These are phyloP conservation scores for Lecanicillium sp. DNA, from an alignment of 2,329 filamentous ascomycete species.

Conservation along the genomic window DNA sequence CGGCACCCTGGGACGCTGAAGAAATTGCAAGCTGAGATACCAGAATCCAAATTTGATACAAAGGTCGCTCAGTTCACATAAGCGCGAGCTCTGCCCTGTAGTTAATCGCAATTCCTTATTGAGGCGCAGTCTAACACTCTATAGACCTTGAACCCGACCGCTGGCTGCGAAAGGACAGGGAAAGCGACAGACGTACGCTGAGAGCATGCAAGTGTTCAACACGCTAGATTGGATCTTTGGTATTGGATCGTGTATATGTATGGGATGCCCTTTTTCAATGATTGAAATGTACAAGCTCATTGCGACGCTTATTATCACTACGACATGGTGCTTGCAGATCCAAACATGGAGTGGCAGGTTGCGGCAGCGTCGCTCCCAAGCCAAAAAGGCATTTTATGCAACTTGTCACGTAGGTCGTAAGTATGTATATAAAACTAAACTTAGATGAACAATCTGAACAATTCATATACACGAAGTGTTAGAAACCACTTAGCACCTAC, in stretches of 20 bases:
- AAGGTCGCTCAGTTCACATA: conserved; percentile 13
- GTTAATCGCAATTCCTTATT: too few species aligned
- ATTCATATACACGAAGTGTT: too few species aligned
- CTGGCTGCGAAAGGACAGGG: conserved; percentile 15
- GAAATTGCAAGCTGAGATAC: conserved; percentile 10
- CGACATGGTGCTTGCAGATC: conserved; percentile 20
- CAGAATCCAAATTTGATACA: conserved; percentile 14
- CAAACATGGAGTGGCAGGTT: conserved; percentile 14
- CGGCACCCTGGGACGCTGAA: conserved; percentile 17
- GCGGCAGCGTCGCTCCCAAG: not conserved
- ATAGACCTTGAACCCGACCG: conserved; percentile 25
- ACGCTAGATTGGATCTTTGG: conserved; percentile 31
- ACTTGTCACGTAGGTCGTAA: too few species aligned
- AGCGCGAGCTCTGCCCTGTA: conserved; percentile 14
- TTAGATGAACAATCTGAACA: too few species aligned
- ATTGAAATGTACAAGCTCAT: conserved; percentile 38
- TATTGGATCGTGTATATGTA: conserved; percentile 30
- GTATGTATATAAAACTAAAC: too few species aligned
- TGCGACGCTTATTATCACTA: conserved; percentile 32
- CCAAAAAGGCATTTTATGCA: not conserved
- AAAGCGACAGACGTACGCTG: conserved; percentile 14
- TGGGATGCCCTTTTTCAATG: conserved; percentile 31
- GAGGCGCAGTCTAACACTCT: too few species aligned
- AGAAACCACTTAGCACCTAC: conserved; percentile 8
- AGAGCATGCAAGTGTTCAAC: conserved; percentile 24